phyloP scores from a whole-genome alignment of 1,139 yeast genomes.

The Torulaspora globosa region DNA sequence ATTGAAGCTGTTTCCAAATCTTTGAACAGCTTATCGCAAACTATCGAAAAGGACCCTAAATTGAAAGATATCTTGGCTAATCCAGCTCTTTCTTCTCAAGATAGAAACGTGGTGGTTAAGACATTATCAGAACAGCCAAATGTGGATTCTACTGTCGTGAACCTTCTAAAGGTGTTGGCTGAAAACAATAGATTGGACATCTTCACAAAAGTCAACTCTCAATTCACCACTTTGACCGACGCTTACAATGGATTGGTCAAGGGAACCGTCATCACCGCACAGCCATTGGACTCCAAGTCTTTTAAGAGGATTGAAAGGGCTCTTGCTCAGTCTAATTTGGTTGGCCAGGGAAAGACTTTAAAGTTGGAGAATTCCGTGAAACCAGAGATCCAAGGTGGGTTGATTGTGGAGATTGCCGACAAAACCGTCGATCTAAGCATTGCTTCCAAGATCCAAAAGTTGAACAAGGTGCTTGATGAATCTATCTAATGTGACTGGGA shows the following conservation, averaged over 20 bases:
- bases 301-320: constrained; percentile 77
- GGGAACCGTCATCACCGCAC: constrained; percentile 88
- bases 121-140: constrained; percentile 47
- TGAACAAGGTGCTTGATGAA: constrained; percentile 85
- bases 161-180: constrained; percentile 80
- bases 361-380: constrained; percentile 77
- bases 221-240: constrained; percentile 75
- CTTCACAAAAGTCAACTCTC: constrained; percentile 60
- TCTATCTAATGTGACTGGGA: constrained; percentile 48
- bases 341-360: constrained; percentile 82
- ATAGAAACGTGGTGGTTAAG: constrained; percentile 68
- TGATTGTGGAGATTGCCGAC: constrained; percentile 94
- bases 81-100: constrained; percentile 78
- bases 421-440: constrained; percentile 93
- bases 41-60: constrained; percentile 61
- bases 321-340: constrained; percentile 71
- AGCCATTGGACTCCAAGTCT: constrained; percentile 77
- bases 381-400: constrained; percentile 93
- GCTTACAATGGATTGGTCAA: constrained; percentile 90
- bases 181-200: constrained; percentile 90
- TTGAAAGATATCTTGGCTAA: constrained; percentile 60
- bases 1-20: constrained; percentile 69
- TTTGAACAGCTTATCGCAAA: constrained; percentile 53
- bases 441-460: constrained; percentile 75
- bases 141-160: constrained; percentile 71